Evolutionary conservation across 2,329 filamentous ascomycete genomes (phyloP).

Genomic region (Alternaria triticina): DNA sequence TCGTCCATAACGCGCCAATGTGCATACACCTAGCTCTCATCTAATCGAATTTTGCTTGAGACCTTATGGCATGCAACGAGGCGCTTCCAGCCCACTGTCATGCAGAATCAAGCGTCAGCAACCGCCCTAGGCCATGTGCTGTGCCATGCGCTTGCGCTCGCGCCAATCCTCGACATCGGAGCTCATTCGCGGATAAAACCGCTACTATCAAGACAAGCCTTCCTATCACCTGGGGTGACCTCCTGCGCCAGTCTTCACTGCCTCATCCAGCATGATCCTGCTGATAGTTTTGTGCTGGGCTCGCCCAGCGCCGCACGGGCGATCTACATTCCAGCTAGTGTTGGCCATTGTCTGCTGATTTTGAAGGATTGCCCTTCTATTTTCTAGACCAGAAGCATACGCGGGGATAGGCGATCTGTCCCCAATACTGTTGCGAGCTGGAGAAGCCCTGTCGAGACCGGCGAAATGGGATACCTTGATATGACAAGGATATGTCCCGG

Average conservation of each 20-base stretch:
- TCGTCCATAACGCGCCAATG: neutral
- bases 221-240: neutral
- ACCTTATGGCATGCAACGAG: neutral
- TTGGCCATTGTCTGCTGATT: conserved; percentile 1
- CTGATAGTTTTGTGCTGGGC: neutral
- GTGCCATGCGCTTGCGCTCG: neutral
- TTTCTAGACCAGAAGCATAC: neutral
- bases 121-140: neutral
- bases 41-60: neutral
- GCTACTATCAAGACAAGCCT: neutral
- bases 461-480: conserved; percentile 9
- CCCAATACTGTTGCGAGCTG: neutral
- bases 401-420: neutral
- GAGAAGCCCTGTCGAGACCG: conserved; percentile 6
- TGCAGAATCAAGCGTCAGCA: neutral
- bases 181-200: conserved; percentile 4
- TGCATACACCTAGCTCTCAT: neutral
- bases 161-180: neutral
- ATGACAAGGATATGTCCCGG: neutral
- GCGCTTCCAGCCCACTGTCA: neutral
- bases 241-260: neutral
- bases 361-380: neutral
- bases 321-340: neutral
- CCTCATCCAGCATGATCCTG: neutral
- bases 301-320: neutral